Percentiles rank a stretch among this genome's conserved stretches.
Evolutionary conservation across 805 yeast species (phyloP).

Genomic region (Kregervanrija pseudodelftensis): DNA sequence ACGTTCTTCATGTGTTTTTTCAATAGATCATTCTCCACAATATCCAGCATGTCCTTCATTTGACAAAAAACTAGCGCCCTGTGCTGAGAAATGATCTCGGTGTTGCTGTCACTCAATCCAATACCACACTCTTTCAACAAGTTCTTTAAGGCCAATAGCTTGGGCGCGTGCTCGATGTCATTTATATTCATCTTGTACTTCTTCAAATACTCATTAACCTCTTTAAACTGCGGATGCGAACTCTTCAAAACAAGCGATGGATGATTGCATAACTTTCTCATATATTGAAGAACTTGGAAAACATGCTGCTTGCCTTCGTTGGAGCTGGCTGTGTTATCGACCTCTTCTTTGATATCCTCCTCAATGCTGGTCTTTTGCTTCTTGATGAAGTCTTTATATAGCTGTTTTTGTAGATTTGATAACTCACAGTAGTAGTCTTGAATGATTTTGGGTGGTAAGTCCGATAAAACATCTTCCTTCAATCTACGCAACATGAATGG

Average conservation of each 20-base stretch:
- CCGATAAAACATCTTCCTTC: slow-evolving; percentile 92
- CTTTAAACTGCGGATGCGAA: slow-evolving; percentile 72
- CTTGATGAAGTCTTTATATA: slow-evolving; percentile 83
- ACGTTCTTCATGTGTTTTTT: slow-evolving; percentile 83
- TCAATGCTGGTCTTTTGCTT: slow-evolving; percentile 72
- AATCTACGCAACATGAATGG: slow-evolving; percentile 95
- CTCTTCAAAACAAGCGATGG: slow-evolving; percentile 84
- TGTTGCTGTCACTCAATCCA: slow-evolving; percentile 35
- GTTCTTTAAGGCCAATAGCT: slow-evolving; percentile 72
- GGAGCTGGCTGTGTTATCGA: slow-evolving; percentile 15
- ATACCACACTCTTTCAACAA: slow-evolving; percentile 90
- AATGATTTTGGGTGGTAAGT: slow-evolving; percentile 95
- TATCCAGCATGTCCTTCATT: slow-evolving; percentile 93
- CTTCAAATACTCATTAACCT: slow-evolving; percentile 55
- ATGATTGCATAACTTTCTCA: slow-evolving; percentile 95
- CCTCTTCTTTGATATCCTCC: slow-evolving; percentile 44
- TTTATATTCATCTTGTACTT: slow-evolving; percentile 53
- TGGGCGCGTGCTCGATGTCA: slow-evolving; percentile 85
- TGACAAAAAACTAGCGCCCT: slow-evolving; percentile 94
- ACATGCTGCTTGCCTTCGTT: slow-evolving; percentile 70
- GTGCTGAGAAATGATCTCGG: slow-evolving; percentile 79
- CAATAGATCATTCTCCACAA: slow-evolving; percentile 86
- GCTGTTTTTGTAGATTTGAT: slow-evolving; percentile 79
- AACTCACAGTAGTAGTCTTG: slow-evolving; percentile 97
- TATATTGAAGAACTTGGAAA: slow-evolving; percentile 94